Conservation (phyloP, 2,329 filamentous ascomycete genomes). For the Exophiala bonariae region DNA sequence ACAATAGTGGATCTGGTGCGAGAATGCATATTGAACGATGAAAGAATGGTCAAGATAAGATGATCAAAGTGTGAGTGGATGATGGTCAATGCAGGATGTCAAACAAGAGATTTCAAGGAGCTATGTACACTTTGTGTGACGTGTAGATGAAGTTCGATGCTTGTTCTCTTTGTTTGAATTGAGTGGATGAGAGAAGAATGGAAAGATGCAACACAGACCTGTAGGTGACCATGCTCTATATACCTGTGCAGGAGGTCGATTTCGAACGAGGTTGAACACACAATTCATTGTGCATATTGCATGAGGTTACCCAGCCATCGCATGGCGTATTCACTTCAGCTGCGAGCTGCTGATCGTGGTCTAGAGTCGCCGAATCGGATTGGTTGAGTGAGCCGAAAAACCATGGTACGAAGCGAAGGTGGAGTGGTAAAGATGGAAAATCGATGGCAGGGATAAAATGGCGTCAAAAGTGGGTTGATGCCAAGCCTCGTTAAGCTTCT, state of each 20-base stretch:
- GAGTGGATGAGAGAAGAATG: conserved; percentile 1
- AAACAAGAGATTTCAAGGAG: not conserved
- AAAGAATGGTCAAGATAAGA: not conserved
- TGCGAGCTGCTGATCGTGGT: not conserved
- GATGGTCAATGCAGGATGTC: conserved; percentile 1
- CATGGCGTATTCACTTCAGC: not conserved
- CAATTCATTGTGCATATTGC: not conserved
- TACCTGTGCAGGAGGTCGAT: not conserved
- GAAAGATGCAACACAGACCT: not conserved
- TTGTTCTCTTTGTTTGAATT: not conserved
- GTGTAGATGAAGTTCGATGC: not conserved
- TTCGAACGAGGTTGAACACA: too few relatives aligned
- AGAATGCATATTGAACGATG: conserved; percentile 7
- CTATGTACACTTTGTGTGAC: not conserved
- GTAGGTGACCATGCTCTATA: conserved; percentile 2
- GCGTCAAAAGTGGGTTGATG: not conserved
- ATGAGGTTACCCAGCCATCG: conserved; percentile 2
- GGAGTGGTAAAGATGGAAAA: not conserved
- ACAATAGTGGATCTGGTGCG: conserved; percentile 9
- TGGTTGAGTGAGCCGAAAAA: not conserved
- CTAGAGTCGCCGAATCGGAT: not conserved
- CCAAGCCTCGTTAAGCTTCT: conserved; percentile 1
- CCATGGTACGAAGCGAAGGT: not conserved
- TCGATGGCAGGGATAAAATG: conserved; percentile 1
- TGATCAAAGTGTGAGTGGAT: not conserved